Evolutionary conservation across 345 rosid species (phyloP).

Genomic region (Cardamine resedifolia): DNA sequence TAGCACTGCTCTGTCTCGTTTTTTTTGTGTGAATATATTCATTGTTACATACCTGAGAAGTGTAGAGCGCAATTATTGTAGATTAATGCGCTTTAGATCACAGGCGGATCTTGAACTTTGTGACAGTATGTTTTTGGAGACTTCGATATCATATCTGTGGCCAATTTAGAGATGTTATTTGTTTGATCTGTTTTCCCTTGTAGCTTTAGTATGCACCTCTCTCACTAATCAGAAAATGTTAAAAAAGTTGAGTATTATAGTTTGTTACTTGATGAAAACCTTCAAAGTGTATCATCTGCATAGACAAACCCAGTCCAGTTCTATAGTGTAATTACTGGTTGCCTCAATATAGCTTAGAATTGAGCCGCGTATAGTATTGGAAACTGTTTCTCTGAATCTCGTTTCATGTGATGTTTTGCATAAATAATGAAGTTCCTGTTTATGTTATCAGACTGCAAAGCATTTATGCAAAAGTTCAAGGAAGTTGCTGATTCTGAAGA

Average conservation of each 20-base stretch:
- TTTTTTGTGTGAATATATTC: background rate
- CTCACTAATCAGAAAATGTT: background rate
- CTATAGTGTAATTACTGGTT: background rate
- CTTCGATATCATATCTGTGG: background rate
- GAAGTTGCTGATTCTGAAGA: conserved; percentile 73
- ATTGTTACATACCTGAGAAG: background rate
- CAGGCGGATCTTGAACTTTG: background rate
- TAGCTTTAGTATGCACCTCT: background rate
- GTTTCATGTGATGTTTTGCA: conserved; percentile 2
- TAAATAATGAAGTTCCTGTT: background rate
- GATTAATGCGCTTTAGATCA: background rate
- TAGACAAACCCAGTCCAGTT: background rate
- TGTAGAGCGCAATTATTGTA: too few relatives aligned
- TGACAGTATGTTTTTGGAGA: background rate
- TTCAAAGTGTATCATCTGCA: conserved; percentile 1
- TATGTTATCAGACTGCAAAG: conserved; percentile 66
- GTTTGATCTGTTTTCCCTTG: background rate
- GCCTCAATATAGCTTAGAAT: background rate
- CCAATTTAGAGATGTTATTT: background rate
- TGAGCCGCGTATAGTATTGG: background rate
- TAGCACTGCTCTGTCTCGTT: background rate
- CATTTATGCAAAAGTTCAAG: conserved; percentile 72
- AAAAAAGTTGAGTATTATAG: background rate
- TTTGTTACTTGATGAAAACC: background rate
- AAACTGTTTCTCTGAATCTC: background rate